Conservation (phyloP, 768 basidiomycete species). For the Lactarius hatsudake region DNA sequence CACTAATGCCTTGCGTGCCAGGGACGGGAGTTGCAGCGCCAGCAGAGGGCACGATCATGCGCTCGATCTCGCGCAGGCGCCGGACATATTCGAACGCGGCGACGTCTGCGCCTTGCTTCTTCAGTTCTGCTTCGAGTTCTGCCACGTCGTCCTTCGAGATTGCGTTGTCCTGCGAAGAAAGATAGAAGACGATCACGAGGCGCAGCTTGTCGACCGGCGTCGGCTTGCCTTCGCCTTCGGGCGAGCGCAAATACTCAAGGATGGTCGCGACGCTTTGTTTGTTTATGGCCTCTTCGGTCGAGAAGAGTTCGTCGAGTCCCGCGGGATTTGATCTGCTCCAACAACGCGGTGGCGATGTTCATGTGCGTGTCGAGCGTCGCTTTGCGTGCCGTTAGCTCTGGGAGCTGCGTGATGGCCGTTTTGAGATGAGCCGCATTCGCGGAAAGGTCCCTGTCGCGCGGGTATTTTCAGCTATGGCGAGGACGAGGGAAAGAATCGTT, state of each 20-base stretch:
- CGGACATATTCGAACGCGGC: conserved; percentile 91
- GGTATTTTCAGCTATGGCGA: neutral
- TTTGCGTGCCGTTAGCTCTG: conserved; percentile 94
- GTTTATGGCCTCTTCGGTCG: conserved; percentile 85
- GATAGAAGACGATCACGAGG: conserved; percentile 91
- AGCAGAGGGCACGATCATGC: conserved; percentile 77
- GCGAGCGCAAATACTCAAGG: conserved; percentile 80
- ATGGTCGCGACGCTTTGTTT: conserved; percentile 84
- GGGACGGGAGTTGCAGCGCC: conserved; percentile 67
- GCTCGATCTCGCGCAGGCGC: conserved; percentile 83
- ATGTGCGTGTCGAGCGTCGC: conserved; percentile 97
- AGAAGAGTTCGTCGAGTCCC: conserved; percentile 97
- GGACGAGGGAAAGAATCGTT: neutral
- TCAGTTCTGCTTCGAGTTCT: conserved; percentile 86
- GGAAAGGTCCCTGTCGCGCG: conserved; percentile 66
- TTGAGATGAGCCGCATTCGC: conserved; percentile 93
- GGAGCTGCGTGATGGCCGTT: conserved; percentile 94
- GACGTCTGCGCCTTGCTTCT: conserved; percentile 74
- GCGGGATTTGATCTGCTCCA: conserved; percentile 93
- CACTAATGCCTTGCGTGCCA: conserved; percentile 43
- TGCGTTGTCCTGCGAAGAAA: conserved; percentile 77
- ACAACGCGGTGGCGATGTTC: conserved; percentile 95
- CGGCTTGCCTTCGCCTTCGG: conserved; percentile 62
- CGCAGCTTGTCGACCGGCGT: conserved; percentile 86
- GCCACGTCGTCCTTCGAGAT: conserved; percentile 84